These are phyloP conservation scores for Thalassia testudinum DNA, from an alignment of 116 monocot genomes.

Conservation along the genomic window DNA sequence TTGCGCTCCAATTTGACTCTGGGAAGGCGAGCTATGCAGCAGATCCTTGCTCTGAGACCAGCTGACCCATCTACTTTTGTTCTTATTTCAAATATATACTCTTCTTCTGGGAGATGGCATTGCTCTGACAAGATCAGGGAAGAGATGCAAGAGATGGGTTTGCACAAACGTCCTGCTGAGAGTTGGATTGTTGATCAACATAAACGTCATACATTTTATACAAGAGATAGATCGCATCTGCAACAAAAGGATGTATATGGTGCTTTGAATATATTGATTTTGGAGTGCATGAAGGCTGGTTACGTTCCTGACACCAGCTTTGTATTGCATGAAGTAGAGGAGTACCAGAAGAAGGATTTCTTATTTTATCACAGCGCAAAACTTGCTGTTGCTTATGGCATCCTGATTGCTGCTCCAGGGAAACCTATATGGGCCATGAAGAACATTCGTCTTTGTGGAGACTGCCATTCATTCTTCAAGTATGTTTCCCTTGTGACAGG, in stretches of 20 bases:
- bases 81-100: conserved; percentile 66
- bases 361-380: conserved; percentile 87
- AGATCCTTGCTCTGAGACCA: conserved; percentile 46
- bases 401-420: conserved; percentile 19
- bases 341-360: conserved; percentile 85
- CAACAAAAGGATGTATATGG: conserved; percentile 53
- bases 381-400: conserved; percentile 51
- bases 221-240: conserved; percentile 62
- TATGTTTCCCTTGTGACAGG: conserved; percentile 39
- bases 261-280: conserved; percentile 61
- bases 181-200: conserved; percentile 55
- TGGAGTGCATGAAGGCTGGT: conserved; percentile 75
- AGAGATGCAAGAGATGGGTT: conserved; percentile 67
- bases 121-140: conserved; percentile 66
- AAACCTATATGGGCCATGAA: conserved; percentile 42
- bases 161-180: conserved; percentile 50
- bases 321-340: conserved; percentile 95
- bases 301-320: conserved; percentile 78
- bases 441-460: conserved; percentile 74
- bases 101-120: conserved; percentile 87
- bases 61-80: conserved; percentile 44
- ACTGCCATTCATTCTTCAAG: conserved; percentile 82
- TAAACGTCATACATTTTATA: conserved; percentile 45
- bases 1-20: conserved; percentile 21
- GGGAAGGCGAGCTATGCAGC: conserved; percentile 23